phyloP scores from a whole-genome alignment of 352 stramenopile genomes.

The Globisporangium spinosum region DNA sequence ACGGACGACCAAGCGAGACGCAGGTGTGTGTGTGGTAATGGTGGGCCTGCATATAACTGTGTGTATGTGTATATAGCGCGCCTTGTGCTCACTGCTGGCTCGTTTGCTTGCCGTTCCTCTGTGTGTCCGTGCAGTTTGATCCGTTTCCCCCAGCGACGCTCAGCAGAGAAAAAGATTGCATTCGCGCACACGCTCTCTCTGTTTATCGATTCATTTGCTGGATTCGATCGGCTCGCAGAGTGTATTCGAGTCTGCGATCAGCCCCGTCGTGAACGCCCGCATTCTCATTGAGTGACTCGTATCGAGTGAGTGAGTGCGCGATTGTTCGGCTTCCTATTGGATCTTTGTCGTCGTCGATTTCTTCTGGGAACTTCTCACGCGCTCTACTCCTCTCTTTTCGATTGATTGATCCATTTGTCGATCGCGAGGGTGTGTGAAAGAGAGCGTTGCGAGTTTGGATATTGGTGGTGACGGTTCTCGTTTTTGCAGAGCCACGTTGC shows the following conservation, averaged over 20 bases:
- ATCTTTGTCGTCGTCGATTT: not conserved
- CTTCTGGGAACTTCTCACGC: not conserved
- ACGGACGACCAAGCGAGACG: constrained; percentile 3
- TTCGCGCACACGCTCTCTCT: not conserved
- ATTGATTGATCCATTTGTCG: not conserved
- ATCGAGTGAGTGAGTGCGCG: not conserved
- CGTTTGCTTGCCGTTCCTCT: not conserved
- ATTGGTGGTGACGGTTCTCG: not conserved
- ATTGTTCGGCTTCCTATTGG: not conserved
- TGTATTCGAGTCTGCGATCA: not conserved
- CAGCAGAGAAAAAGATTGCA: constrained; percentile 6
- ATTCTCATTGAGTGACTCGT: not conserved
- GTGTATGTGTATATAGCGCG: not conserved
- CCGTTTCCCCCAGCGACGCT: not conserved
- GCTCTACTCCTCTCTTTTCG: not conserved
- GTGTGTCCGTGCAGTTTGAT: not conserved
- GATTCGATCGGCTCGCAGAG: not conserved
- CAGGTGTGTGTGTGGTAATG: constrained; percentile 1
- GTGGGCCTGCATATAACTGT: not conserved
- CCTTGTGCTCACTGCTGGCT: not conserved
- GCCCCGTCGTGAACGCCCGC: not conserved
- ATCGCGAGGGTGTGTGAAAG: not conserved
- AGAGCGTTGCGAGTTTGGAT: not conserved
- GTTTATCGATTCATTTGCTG: not conserved
- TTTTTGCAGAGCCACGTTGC: not conserved